Conservation (phyloP, 208 protist genomes). For the Acanthamoeba lenticulata region DNA sequence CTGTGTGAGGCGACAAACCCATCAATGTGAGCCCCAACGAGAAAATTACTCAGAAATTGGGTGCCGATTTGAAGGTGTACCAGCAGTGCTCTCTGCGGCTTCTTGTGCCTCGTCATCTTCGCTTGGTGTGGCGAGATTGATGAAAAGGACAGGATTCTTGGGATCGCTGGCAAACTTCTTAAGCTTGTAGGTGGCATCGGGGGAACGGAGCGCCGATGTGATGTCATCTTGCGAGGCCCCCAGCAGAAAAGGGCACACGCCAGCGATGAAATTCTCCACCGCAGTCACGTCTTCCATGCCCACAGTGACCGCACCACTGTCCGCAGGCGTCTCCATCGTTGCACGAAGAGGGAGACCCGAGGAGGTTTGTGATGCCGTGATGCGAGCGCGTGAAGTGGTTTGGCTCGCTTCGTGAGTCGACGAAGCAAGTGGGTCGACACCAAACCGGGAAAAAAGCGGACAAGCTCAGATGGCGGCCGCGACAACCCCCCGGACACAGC, state of each 20-base stretch:
- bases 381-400: no score
- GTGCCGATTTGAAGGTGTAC: not conserved
- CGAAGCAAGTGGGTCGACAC: no score
- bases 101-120: not conserved
- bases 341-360: no score
- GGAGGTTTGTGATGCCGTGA: no score
- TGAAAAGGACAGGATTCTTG: constrained; percentile 33
- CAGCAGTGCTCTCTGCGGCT: not conserved
- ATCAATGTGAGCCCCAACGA: not conserved
- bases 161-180: constrained; percentile 45
- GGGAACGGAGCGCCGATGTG: not conserved
- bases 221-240: not conserved
- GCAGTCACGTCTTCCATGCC: constrained; percentile 36
- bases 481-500: no score
- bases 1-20: no score
- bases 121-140: not conserved
- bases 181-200: constrained; percentile 48
- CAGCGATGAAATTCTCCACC: constrained; percentile 44
- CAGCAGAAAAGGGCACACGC: constrained; percentile 42
- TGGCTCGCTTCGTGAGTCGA: no score
- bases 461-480: no score
- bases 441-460: no score
- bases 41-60: no score
- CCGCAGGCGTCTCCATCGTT: not conserved
- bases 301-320: not conserved